Conservation (phyloP, 768 basidiomycete species). For the Galerina marginata region DNA sequence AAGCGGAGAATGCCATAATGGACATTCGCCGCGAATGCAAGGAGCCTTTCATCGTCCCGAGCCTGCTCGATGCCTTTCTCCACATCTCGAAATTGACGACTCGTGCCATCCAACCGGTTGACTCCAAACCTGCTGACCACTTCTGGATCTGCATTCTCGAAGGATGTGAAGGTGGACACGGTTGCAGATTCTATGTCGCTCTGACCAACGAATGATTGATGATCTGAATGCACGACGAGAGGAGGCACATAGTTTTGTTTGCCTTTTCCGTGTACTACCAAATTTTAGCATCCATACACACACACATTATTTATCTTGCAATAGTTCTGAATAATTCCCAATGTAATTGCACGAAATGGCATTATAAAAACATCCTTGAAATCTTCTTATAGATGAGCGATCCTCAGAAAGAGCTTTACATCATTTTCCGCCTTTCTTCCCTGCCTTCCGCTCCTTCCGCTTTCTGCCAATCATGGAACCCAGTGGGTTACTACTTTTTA, state of each 20-base stretch:
- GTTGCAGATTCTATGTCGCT: no score
- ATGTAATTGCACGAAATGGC: no score
- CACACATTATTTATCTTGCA: no score
- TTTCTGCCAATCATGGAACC: constrained; percentile 84
- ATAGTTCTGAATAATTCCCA: no score
- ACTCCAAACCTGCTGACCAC: background rate
- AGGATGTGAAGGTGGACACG: no score
- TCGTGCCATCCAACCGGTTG: constrained; percentile 24
- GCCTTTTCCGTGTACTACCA: no score
- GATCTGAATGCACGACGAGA: no score
- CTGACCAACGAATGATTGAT: no score
- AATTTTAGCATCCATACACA: no score
- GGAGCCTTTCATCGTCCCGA: constrained; percentile 62
- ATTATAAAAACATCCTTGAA: no score
- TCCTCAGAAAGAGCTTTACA: background rate
- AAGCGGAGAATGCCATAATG: constrained; percentile 48
- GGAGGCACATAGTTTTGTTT: no score
- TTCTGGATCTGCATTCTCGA: background rate
- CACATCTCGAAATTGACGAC: constrained; percentile 52
- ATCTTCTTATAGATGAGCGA: no score
- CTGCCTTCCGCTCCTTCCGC: constrained; percentile 66
- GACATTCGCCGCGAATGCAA: constrained; percentile 57
- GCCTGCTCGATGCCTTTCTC: constrained; percentile 58
- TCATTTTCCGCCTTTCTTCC: constrained; percentile 32
- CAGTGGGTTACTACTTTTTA: constrained; percentile 41